Percentiles rank a stretch among this genome's conserved stretches.
Conservation (phyloP, 768 basidiomycete genomes). For the Solioccasus polychromus region DNA sequence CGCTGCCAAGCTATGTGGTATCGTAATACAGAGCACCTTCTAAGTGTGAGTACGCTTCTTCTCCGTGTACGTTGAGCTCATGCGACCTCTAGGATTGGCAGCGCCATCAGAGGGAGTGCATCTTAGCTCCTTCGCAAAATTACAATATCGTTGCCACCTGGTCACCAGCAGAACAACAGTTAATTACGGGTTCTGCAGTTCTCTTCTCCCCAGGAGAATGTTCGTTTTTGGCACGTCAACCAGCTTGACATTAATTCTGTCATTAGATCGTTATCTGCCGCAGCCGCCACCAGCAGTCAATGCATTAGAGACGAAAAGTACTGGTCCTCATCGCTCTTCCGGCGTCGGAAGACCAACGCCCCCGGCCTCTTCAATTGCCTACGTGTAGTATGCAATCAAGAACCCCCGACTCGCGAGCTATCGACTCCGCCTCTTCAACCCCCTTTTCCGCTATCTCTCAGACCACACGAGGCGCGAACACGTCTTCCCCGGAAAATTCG, state of each 20-base stretch:
- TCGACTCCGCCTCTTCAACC: no score
- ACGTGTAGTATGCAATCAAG: no score
- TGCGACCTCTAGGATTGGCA: constrained; percentile 65
- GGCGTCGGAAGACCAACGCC: no score
- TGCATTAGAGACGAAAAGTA: no score
- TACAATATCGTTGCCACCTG: constrained; percentile 73
- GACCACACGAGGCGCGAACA: no score
- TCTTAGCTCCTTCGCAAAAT: constrained; percentile 50
- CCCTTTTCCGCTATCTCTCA: no score
- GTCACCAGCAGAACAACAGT: constrained; percentile 66
- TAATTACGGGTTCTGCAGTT: constrained; percentile 67
- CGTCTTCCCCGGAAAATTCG: no score
- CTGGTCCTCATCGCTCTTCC: no score
- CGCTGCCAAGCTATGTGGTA: constrained; percentile 84
- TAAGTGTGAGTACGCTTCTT: constrained; percentile 46
- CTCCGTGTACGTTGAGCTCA: constrained; percentile 11
- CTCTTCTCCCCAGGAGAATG: constrained; percentile 76
- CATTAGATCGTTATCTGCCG: constrained; percentile 65
- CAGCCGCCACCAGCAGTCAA: no score
- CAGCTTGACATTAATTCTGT: constrained; percentile 8
- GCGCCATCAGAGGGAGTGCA: constrained; percentile 68
- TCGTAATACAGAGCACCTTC: constrained; percentile 74
- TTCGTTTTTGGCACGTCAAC: constrained; percentile 24
- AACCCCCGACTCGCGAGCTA: no score
- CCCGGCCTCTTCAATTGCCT: no score